Conservation (phyloP, 2,329 filamentous ascomycete species). For the Alternaria ethzedia region DNA sequence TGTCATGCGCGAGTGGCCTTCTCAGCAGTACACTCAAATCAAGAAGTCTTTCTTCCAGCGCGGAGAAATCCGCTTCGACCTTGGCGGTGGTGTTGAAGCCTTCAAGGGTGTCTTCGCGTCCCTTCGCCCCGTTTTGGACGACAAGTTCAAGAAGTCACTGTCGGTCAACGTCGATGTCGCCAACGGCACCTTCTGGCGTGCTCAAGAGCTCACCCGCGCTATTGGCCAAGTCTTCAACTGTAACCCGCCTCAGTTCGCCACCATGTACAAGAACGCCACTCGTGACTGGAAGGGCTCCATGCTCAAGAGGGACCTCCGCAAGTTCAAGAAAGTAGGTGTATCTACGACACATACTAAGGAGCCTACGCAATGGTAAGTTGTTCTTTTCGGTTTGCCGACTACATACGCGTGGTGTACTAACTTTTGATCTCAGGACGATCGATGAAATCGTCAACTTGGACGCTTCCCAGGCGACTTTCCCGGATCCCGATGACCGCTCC, state of each 20-base stretch:
- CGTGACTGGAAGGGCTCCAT: slow-evolving; percentile 33
- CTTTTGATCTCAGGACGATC: slow-evolving; percentile 46
- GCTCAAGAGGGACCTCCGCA: slow-evolving; percentile 48
- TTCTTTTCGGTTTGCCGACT: not conserved
- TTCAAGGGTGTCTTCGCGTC: slow-evolving; percentile 91
- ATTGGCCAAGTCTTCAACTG: slow-evolving; percentile 35
- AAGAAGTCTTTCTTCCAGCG: slow-evolving; percentile 82
- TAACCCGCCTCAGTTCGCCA: slow-evolving; percentile 25
- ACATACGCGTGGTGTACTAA: not conserved
- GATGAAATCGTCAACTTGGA: slow-evolving; percentile 55
- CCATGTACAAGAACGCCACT: slow-evolving; percentile 25
- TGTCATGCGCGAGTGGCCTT: slow-evolving; percentile 79
- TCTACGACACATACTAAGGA: slow-evolving; percentile 46
- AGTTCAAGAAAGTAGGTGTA: slow-evolving; percentile 52
- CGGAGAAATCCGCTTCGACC: slow-evolving; percentile 55
- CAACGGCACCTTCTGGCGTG: slow-evolving; percentile 86
- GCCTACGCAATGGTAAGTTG: slow-evolving; percentile 49
- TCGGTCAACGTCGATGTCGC: slow-evolving; percentile 89
- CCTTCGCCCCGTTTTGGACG: slow-evolving; percentile 72
- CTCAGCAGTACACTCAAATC: slow-evolving; percentile 69
- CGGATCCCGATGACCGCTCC: slow-evolving; percentile 68
- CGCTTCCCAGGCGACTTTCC: slow-evolving; percentile 56
- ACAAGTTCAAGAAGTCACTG: slow-evolving; percentile 63
- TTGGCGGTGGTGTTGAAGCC: slow-evolving; percentile 74
- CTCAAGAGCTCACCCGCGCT: slow-evolving; percentile 47